Evolutionary conservation across 176 grass and related monocot species (phyloP).

Genomic region (Phyllostachys edulis): DNA sequence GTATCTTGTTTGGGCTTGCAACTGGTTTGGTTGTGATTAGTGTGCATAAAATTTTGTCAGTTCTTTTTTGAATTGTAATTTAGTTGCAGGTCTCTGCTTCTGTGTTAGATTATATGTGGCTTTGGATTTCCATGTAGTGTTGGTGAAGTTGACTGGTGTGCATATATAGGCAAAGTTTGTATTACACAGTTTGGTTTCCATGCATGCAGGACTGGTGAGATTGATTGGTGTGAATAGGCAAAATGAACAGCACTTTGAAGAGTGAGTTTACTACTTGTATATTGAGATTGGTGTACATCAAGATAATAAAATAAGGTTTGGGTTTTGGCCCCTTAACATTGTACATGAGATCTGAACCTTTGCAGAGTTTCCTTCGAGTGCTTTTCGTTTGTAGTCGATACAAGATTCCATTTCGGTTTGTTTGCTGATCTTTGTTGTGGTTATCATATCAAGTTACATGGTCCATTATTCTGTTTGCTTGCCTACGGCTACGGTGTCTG

Average conservation of each 20-base stretch:
- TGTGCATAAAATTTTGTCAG: slow-evolving; percentile 39
- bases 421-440: too few relatives aligned
- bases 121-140: background rate
- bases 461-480: too few relatives aligned
- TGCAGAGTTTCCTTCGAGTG: too few relatives aligned
- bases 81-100: slow-evolving; percentile 19
- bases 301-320: background rate
- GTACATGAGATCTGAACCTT: too few relatives aligned
- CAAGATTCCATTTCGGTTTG: too few relatives aligned
- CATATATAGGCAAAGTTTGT: background rate
- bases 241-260: background rate
- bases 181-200: background rate
- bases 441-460: too few relatives aligned
- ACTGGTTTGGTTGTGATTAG: background rate
- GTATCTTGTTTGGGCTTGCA: slow-evolving; percentile 8
- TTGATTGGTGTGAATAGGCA: slow-evolving; percentile 1
- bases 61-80: slow-evolving; percentile 24
- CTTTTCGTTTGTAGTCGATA: too few relatives aligned
- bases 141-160: background rate
- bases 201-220: background rate
- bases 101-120: background rate
- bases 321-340: background rate
- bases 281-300: background rate
- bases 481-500: too few relatives aligned
- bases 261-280: background rate